phyloP scores from a whole-genome alignment of 495 filamentous ascomycete genomes.

The Annulohypoxylon stygium region DNA sequence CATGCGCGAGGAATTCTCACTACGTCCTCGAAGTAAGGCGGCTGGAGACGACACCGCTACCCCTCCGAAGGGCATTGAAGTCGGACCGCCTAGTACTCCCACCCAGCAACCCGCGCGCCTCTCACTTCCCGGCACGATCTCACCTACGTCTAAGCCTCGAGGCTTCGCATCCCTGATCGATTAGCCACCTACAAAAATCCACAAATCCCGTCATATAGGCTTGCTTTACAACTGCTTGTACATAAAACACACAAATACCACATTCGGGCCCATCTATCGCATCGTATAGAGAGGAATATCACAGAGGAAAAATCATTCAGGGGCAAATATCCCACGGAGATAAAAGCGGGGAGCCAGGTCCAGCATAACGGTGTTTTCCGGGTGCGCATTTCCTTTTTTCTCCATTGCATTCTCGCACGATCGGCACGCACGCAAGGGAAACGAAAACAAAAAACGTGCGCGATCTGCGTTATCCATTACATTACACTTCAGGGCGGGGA shows the following conservation, averaged over 20 bases:
- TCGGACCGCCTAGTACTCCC: slow-evolving; percentile 40
- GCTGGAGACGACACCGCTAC: background rate
- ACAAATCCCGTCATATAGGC: slow-evolving; percentile 12
- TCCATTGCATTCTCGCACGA: slow-evolving; percentile 10
- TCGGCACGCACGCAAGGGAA: background rate
- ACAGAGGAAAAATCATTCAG: background rate
- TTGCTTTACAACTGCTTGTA: slow-evolving; percentile 14
- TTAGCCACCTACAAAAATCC: slow-evolving; percentile 25
- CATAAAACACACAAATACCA: slow-evolving; percentile 11
- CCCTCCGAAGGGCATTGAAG: slow-evolving; percentile 19
- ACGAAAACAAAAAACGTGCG: background rate
- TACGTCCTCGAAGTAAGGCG: slow-evolving; percentile 46
- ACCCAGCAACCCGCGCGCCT: slow-evolving; percentile 24
- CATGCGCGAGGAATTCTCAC: slow-evolving; percentile 49
- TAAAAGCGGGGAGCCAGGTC: background rate
- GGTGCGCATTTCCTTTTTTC: slow-evolving; percentile 2
- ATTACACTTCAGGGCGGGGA: background rate
- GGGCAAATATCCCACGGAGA: background rate
- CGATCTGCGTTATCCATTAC: background rate
- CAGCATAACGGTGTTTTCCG: background rate
- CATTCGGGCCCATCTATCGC: background rate
- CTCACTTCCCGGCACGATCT: slow-evolving; percentile 53
- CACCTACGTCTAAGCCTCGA: slow-evolving; percentile 58
- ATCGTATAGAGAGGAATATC: background rate
- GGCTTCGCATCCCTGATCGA: slow-evolving; percentile 59